phyloP scores from a whole-genome alignment of 176 grass and related monocot genomes.

The Oryza coarctata region DNA sequence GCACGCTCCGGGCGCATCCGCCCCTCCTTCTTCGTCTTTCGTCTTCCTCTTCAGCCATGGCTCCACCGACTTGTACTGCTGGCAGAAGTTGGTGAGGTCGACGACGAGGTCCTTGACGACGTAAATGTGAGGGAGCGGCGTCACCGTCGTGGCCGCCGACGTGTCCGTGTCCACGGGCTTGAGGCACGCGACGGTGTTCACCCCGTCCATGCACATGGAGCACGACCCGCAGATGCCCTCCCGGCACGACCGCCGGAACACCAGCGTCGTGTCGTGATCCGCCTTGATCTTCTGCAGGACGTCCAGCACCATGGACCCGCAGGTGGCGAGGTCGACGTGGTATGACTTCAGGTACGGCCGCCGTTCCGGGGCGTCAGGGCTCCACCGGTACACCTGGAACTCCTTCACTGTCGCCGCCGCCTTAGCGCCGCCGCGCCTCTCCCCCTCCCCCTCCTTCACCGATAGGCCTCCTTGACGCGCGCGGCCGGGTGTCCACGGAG shows the following conservation, averaged over 20 bases:
- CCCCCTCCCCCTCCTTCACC: not conserved
- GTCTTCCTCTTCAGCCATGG: slow-evolving; percentile 56
- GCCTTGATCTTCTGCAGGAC: slow-evolving; percentile 76
- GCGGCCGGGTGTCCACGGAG: slow-evolving; percentile 49
- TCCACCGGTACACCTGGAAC: slow-evolving; percentile 78
- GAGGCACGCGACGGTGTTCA: slow-evolving; percentile 73
- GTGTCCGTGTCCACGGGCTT: slow-evolving; percentile 53
- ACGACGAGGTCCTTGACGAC: slow-evolving; percentile 80
- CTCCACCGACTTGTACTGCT: slow-evolving; percentile 76
- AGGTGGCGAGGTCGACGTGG: slow-evolving; percentile 55
- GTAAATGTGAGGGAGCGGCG: slow-evolving; percentile 75
- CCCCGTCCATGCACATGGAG: slow-evolving; percentile 77
- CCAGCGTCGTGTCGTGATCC: slow-evolving; percentile 61
- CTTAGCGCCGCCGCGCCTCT: not conserved
- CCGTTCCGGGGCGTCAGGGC: slow-evolving; percentile 41
- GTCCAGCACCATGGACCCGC: slow-evolving; percentile 72
- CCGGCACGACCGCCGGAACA: slow-evolving; percentile 68
- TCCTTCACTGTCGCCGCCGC: slow-evolving; percentile 40
- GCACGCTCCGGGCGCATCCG: slow-evolving; percentile 30
- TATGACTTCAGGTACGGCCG: slow-evolving; percentile 70
- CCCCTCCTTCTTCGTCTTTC: not conserved
- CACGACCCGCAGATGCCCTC: slow-evolving; percentile 79
- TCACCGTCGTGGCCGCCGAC: slow-evolving; percentile 54
- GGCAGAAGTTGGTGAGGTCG: slow-evolving; percentile 75
- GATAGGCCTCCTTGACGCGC: slow-evolving; percentile 40